These are phyloP conservation scores for Candida glucosophila DNA, from an alignment of 1,139 yeast genomes.

Conservation along the genomic window DNA sequence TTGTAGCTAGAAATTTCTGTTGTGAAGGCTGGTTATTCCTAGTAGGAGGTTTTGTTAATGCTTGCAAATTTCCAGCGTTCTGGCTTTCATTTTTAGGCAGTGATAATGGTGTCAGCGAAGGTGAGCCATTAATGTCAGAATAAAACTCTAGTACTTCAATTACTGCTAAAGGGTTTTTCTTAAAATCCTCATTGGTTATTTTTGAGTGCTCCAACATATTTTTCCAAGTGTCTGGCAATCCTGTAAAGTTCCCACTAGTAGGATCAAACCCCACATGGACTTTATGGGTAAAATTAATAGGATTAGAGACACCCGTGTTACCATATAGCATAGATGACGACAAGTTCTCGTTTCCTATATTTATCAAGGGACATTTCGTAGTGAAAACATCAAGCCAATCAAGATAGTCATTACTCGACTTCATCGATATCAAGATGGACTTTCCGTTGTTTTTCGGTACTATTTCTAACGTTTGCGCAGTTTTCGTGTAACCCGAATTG, in stretches of 20 bases:
- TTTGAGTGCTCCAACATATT: constrained; percentile 65
- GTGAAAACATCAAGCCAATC: constrained; percentile 91
- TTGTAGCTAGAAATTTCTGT: constrained; percentile 24
- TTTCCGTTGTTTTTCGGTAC: constrained; percentile 52
- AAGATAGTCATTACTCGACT: constrained; percentile 70
- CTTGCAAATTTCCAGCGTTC: constrained; percentile 18
- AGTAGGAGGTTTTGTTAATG: constrained; percentile 36
- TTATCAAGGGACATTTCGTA: constrained; percentile 68
- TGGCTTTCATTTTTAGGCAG: constrained; percentile 12
- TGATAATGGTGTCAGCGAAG: constrained; percentile 21
- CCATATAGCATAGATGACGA: constrained; percentile 14
- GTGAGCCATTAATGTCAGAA: constrained; percentile 36
- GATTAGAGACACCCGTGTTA: constrained; percentile 69
- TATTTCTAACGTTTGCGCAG: constrained; percentile 67
- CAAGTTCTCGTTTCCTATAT: constrained; percentile 20
- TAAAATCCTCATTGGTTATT: constrained; percentile 77
- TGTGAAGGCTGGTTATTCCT: constrained; percentile 8
- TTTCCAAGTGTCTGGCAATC: constrained; percentile 77
- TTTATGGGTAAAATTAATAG: constrained; percentile 70
- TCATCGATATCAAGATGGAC: constrained; percentile 67
- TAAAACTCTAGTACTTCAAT: constrained; percentile 92
- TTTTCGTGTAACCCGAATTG: constrained; percentile 46
- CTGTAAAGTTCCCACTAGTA: constrained; percentile 66
- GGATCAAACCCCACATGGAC: constrained; percentile 57
- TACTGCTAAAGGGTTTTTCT: constrained; percentile 74